phyloP scores from a whole-genome alignment of 1,284 basidiomycete genomes.

The Amylostereum chailletii region DNA sequence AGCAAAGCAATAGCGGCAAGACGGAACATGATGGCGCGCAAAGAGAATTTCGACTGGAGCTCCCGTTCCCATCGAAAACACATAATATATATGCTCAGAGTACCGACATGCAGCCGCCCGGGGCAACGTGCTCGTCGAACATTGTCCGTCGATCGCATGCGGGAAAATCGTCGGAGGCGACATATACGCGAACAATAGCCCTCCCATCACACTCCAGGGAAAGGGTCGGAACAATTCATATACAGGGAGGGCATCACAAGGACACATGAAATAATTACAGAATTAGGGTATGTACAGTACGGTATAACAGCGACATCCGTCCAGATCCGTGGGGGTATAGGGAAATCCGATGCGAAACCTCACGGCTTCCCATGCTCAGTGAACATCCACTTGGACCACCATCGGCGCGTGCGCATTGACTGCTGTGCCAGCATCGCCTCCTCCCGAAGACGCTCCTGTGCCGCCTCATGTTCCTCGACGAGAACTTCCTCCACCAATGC shows the following conservation, averaged over 20 bases:
- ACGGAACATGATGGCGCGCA: conserved; percentile 13
- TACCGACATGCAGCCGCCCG: too few species aligned
- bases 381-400: conserved; percentile 60
- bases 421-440: conserved; percentile 43
- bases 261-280: too few species aligned
- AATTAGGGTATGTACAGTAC: too few species aligned
- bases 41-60: too few species aligned
- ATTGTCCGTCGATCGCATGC: background rate
- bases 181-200: conserved; percentile 4
- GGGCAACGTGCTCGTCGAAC: too few species aligned
- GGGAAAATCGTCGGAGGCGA: conserved; percentile 8
- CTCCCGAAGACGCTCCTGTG: conserved; percentile 41
- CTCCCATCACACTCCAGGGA: too few species aligned
- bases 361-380: conserved; percentile 19
- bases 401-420: conserved; percentile 38
- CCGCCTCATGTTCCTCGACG: conserved; percentile 52
- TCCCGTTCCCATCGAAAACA: too few species aligned
- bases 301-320: too few species aligned
- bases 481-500: conserved; percentile 59
- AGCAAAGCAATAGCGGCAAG: conserved; percentile 14
- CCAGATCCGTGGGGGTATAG: background rate
- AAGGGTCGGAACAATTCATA: too few species aligned
- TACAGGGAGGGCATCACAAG: too few species aligned
- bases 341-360: conserved; percentile 1
- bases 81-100: too few species aligned